Evolutionary conservation across 306 rosid genomes (phyloP).

Genomic region (Albizia julibrissin): DNA sequence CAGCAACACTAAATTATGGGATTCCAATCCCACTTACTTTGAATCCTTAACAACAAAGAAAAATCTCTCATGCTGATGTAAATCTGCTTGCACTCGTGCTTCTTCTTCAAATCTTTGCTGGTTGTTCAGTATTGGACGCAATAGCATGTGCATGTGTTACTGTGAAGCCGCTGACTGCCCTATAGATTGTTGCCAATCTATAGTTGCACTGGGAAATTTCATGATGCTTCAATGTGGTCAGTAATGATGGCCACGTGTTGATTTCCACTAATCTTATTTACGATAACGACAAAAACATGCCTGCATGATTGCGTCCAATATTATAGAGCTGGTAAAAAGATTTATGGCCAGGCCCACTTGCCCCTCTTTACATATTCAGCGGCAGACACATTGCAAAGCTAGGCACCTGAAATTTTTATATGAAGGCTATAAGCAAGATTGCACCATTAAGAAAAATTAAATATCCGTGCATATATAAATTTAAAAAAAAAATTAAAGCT

Average conservation of each 20-base stretch:
- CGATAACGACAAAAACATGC: conserved; percentile 83
- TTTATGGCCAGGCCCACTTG: conserved; percentile 73
- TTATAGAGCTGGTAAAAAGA: conserved; percentile 67
- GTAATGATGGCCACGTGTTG: conserved; percentile 77
- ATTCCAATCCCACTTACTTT: neutral
- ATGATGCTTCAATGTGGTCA: conserved; percentile 32
- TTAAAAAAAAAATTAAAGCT: conserved; percentile 7
- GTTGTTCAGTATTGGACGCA: neutral
- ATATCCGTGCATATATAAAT: conserved; percentile 22
- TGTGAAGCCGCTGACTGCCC: neutral
- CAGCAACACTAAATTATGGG: conserved; percentile 70
- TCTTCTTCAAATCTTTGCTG: conserved; percentile 13
- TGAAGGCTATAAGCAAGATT: conserved; percentile 62
- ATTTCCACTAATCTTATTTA: conserved; percentile 68
- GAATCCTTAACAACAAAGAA: conserved; percentile 4
- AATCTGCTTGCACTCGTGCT: neutral
- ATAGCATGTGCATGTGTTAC: neutral
- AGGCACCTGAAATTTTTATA: conserved; percentile 51
- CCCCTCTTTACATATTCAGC: conserved; percentile 78
- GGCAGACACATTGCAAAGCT: conserved; percentile 79
- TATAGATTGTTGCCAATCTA: conserved; percentile 8
- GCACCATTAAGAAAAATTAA: conserved; percentile 61
- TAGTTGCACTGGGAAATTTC: conserved; percentile 2
- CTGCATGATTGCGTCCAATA: conserved; percentile 72
- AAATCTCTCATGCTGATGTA: conserved; percentile 24